Percentiles rank a stretch among this genome's conserved stretches.
Conservation (phyloP, 495 filamentous ascomycete genomes). For the Hyaloscypha bicolor region DNA sequence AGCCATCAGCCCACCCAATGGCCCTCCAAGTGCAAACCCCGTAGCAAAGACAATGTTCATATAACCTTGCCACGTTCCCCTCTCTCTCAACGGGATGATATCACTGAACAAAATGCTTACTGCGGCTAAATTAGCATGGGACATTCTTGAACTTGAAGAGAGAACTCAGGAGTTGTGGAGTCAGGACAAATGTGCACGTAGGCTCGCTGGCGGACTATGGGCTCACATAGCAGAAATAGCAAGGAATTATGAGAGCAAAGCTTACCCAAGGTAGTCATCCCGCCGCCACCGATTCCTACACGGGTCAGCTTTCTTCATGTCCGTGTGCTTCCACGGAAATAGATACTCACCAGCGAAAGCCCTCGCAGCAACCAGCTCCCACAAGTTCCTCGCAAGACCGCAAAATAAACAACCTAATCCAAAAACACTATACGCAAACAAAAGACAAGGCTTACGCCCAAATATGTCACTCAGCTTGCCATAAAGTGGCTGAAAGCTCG, state of each 20-base stretch:
- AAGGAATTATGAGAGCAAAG: too few species aligned
- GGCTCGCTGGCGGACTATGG: too few species aligned
- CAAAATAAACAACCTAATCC: conserved; percentile 73
- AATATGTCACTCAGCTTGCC: conserved; percentile 83
- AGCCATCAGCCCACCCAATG: conserved; percentile 73
- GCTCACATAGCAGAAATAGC: too few species aligned
- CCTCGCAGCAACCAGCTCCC: conserved; percentile 68
- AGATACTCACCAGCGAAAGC: conserved; percentile 40
- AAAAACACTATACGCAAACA: conserved; percentile 76
- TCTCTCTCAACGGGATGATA: conserved; percentile 70
- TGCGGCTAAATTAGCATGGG: too few species aligned
- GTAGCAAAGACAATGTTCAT: conserved; percentile 78
- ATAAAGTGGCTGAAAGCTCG: conserved; percentile 79
- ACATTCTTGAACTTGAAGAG: too few species aligned
- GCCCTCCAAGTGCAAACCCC: conserved; percentile 72
- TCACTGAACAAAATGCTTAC: conserved; percentile 76
- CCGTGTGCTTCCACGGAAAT: too few species aligned
- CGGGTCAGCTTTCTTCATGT: conserved; percentile 33
- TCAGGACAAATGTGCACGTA: too few species aligned
- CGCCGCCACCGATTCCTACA: conserved; percentile 79
- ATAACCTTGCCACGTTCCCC: conserved; percentile 81
- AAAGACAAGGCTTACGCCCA: conserved; percentile 72
- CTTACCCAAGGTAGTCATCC: conserved; percentile 73
- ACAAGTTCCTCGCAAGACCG: conserved; percentile 70
- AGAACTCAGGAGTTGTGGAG: too few species aligned